A percentile compares a stretch with the other conserved stretches of the same genome.
Conservation (phyloP, 495 filamentous ascomycete genomes). For the Haplographium delicatum region DNA sequence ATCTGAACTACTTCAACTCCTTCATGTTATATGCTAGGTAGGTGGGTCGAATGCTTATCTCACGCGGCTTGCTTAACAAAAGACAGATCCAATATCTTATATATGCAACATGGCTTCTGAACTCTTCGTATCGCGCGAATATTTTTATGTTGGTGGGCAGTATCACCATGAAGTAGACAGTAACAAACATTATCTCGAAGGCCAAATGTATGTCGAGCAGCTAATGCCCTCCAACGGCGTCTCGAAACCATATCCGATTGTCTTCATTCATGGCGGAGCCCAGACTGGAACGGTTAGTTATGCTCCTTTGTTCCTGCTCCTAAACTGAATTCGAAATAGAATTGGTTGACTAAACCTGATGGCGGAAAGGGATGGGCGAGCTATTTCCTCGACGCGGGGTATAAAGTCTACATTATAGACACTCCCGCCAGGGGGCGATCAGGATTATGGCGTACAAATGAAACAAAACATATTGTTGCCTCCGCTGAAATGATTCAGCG, state of each 20-base stretch:
- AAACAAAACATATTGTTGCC: constrained; percentile 5
- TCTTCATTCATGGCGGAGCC: constrained; percentile 49
- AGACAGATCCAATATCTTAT: no score
- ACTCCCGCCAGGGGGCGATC: constrained; percentile 33
- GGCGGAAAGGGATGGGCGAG: constrained; percentile 46
- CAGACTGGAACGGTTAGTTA: constrained; percentile 45
- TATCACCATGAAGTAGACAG: constrained; percentile 33
- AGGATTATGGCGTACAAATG: constrained; percentile 15
- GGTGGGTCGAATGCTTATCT: no score
- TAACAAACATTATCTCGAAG: constrained; percentile 36
- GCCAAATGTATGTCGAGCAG: constrained; percentile 55
- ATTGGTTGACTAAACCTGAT: constrained; percentile 48
- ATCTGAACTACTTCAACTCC: no score
- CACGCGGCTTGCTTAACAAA: no score
- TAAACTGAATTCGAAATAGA: no score
- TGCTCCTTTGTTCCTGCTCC: background rate
- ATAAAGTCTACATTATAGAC: constrained; percentile 42
- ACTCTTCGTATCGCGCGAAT: no score
- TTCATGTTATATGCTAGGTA: no score
- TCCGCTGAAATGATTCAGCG: constrained; percentile 20
- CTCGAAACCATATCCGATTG: constrained; percentile 35
- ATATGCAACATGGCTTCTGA: no score
- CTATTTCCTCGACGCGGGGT: constrained; percentile 44
- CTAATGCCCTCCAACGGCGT: constrained; percentile 31
- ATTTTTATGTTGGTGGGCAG: constrained; percentile 47